Base-by-base conservation (phyloP, 805 yeast species). In the Starmerella lactis-condensi region DNA sequence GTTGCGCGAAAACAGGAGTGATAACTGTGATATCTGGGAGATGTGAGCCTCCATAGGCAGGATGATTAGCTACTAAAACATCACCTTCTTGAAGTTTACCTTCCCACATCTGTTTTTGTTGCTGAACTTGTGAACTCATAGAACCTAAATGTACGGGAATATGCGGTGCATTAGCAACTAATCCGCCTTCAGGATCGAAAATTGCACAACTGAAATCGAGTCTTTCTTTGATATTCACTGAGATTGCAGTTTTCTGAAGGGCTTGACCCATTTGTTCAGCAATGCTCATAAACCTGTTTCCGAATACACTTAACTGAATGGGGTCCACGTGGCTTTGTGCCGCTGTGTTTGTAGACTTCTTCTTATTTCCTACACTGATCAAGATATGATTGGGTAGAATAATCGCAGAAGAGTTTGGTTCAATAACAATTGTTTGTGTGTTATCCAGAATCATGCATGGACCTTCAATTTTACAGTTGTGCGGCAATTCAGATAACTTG, bases 231-330 rank as follows among this genome's bases (percentile, higher is more conserved):
- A 78, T 83, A 46, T 78, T 78, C 2, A 83, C 75, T 4, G 81
- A 71, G 7, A 78, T 81, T 2, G 85, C 64, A 0, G 89, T 78
- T 52, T 75, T 74, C 41, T 76, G 75, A 33, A 78, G 57, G 4
- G 83, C 74, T 22, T 65, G 66, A 23, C 91, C 85, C 92, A 78
- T 78, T 47, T 75, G 85, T 43, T 78, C 91, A 6, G 93, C 93
- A 50, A 79, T 77, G 39, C 79, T 81, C 85, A 78, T 77, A 51
- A 78, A 78, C 37, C 91, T 59, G 51, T 77, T 82, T 21, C 79
- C 74, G 53, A 78, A 78, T 16, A 78, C 73, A 0, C 91, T 75
- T 24, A 78, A 52, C 40, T 71, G 56, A 21, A 78, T 67, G 1
- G 89, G 89, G 42, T 78, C 83, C 23, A 73, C 54, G 13, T 24